A percentile compares a stretch with the other conserved stretches of the same genome.
These are phyloP conservation scores for Spirogloea muscicola DNA, from an alignment of 139 green algal genomes.

Conservation along the genomic window DNA sequence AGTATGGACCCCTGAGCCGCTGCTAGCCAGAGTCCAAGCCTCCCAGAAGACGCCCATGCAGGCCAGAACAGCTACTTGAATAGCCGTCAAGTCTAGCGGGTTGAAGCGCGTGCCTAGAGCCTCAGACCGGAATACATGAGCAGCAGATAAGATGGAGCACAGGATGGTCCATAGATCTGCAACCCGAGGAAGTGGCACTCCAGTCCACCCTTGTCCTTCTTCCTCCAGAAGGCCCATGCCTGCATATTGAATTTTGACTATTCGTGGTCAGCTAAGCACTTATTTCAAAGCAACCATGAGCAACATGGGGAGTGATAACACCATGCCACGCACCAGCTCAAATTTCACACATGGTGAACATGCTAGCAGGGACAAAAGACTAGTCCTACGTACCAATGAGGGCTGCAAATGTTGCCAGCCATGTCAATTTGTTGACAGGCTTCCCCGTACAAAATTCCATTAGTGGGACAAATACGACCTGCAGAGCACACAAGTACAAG, in stretches of 20 bases:
- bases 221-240: slow-evolving; percentile 21
- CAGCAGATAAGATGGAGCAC: slow-evolving; percentile 4
- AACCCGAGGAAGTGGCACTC: neutral
- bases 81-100: slow-evolving; percentile 27
- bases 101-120: slow-evolving; percentile 12
- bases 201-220: neutral
- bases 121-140: slow-evolving; percentile 41
- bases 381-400: slow-evolving; percentile 3
- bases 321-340: too few species aligned
- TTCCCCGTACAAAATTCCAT: neutral
- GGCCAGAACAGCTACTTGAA: slow-evolving; percentile 11
- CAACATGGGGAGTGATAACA: too few species aligned
- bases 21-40: neutral
- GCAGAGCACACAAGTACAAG: neutral
- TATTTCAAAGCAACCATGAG: too few species aligned
- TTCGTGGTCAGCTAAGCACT: too few species aligned
- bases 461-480: slow-evolving; percentile 14
- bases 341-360: too few species aligned
- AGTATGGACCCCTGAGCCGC: neutral
- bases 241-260: too few species aligned
- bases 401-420: slow-evolving; percentile 11
- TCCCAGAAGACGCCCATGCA: slow-evolving; percentile 20
- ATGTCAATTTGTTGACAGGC: slow-evolving; percentile 12
- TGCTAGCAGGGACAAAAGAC: neutral
- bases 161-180: slow-evolving; percentile 1